A percentile compares a stretch with the other conserved stretches of the same genome.
Conservation (phyloP, 2,329 filamentous ascomycete genomes). For the Emmonsiellopsis sp. region DNA sequence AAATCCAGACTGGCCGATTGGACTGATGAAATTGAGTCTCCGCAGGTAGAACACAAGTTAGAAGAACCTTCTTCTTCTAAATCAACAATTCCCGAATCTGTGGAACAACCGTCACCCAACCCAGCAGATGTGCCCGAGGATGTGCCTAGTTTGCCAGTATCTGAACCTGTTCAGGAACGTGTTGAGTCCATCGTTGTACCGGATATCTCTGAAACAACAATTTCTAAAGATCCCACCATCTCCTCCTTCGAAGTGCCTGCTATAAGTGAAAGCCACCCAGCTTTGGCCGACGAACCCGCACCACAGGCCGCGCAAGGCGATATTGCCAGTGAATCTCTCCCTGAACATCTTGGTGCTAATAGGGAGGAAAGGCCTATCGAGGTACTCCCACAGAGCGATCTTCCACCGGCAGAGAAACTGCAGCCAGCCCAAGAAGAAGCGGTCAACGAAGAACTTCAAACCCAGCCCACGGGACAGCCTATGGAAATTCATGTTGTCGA, state of each 20-base stretch:
- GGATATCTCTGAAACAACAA: neutral
- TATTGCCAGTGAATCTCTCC: neutral
- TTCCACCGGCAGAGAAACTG: neutral
- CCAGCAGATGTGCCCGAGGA: neutral
- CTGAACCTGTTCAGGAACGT: neutral
- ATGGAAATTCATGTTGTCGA: too few relatives aligned
- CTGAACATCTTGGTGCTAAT: neutral
- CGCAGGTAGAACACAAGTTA: conserved; percentile 33
- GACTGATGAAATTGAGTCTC: conserved; percentile 37
- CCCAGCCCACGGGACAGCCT: too few relatives aligned
- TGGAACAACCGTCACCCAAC: neutral
- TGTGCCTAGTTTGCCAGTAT: neutral
- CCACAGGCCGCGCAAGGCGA: neutral
- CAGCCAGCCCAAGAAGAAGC: too few relatives aligned
- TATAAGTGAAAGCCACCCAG: neutral
- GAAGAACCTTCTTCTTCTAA: neutral
- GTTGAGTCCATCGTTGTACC: neutral
- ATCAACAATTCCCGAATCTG: neutral
- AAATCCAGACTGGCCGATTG: conserved; percentile 31
- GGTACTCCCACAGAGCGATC: too few relatives aligned
- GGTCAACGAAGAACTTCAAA: too few relatives aligned
- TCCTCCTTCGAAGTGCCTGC: neutral
- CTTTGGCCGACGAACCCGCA: neutral
- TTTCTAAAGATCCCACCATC: neutral
- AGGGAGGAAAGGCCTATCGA: neutral